Conservation (phyloP, 2,329 filamentous ascomycete genomes). For the Fusarium falciforme region DNA sequence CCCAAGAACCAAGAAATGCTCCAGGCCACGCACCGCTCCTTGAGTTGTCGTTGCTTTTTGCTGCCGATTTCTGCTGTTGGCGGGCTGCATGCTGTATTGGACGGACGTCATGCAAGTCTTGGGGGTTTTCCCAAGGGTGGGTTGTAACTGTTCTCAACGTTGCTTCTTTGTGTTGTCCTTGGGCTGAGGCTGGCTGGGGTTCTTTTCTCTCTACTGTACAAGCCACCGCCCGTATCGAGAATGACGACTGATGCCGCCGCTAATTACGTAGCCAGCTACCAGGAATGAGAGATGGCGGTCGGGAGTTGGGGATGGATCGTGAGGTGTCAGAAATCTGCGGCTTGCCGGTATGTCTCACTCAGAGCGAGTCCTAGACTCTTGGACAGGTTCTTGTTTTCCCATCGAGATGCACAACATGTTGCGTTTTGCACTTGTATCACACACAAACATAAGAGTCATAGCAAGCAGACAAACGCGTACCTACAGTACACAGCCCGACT, state of each 20-base stretch:
- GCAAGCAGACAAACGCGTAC: neutral
- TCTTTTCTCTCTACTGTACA: neutral
- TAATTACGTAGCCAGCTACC: constrained; percentile 33
- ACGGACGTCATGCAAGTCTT: constrained; percentile 29
- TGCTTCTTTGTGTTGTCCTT: constrained; percentile 23
- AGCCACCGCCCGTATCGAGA: constrained; percentile 5
- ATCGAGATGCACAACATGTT: neutral
- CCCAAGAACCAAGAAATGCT: constrained; percentile 4
- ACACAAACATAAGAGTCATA: neutral
- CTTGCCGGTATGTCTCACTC: constrained; percentile 23
- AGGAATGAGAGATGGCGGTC: constrained; percentile 12
- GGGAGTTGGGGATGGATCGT: constrained; percentile 10
- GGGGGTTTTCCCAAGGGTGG: constrained; percentile 1
- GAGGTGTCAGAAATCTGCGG: constrained; percentile 28
- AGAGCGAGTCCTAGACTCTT: constrained; percentile 16
- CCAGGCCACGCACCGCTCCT: constrained; percentile 1
- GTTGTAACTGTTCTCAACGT: neutral
- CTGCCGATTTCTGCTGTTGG: constrained; percentile 6
- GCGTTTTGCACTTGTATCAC: constrained; percentile 6
- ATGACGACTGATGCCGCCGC: constrained; percentile 26
- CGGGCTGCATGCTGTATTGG: constrained; percentile 29
- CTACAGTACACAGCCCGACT: constrained; percentile 25
- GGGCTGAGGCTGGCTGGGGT: neutral
- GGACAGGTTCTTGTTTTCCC: neutral
- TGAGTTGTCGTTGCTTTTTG: constrained; percentile 22